A percentile compares a stretch with the other conserved stretches of the same genome.
phyloP scores from a whole-genome alignment of 257 asterid species.

The Scutellaria barbata region DNA sequence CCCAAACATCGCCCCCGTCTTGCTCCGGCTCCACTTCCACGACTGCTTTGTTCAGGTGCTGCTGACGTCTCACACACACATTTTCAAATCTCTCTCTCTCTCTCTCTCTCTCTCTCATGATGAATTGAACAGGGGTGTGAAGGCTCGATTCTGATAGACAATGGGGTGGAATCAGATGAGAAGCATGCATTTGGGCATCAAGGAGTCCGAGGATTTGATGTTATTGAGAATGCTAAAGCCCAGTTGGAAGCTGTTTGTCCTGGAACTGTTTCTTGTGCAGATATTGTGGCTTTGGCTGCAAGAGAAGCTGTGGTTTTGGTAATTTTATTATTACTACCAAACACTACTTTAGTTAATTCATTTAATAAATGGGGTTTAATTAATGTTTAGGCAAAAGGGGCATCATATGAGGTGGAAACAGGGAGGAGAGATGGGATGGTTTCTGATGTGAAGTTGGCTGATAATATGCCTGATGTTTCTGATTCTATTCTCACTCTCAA shows the following conservation, averaged over 20 bases:
- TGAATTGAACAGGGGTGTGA: constrained; percentile 89
- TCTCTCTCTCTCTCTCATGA: neutral
- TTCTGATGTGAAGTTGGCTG: constrained; percentile 55
- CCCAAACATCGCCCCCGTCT: constrained; percentile 44
- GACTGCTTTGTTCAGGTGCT: constrained; percentile 81
- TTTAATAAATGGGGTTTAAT: no score
- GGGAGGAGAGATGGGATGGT: constrained; percentile 78
- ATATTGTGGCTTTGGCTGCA: constrained; percentile 84
- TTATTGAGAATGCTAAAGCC: constrained; percentile 70
- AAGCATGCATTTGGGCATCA: constrained; percentile 74
- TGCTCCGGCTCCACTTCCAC: constrained; percentile 91
- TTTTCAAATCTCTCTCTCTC: no score
- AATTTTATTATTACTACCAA: neutral
- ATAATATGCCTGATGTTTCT: constrained; percentile 66
- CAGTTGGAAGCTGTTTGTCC: constrained; percentile 71
- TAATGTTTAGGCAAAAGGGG: constrained; percentile 60
- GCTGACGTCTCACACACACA: neutral
- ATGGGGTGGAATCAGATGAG: constrained; percentile 48
- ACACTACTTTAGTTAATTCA: neutral
- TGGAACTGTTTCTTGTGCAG: constrained; percentile 73
- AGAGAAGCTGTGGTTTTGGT: constrained; percentile 78
- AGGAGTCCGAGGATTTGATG: constrained; percentile 72
- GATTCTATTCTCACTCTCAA: constrained; percentile 62
- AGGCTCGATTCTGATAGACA: constrained; percentile 73
- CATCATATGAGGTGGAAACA: constrained; percentile 64